Base-by-base conservation (phyloP, 139 green algal species). In the Tetratostichococcus sp. region DNA sequence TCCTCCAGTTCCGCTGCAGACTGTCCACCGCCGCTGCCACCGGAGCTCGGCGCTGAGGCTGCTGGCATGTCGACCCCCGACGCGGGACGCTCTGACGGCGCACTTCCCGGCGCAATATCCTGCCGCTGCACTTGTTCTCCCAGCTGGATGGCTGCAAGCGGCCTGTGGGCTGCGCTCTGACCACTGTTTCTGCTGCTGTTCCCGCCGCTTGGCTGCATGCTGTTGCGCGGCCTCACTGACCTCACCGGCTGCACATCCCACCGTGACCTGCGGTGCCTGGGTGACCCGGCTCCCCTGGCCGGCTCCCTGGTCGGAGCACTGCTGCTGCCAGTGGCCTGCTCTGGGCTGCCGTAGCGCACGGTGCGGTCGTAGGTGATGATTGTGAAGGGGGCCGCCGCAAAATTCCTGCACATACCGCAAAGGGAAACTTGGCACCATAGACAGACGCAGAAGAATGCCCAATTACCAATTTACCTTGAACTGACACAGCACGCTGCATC, bases 331-430 rank as follows among this genome's bases (percentile, higher is more conserved):
- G 39, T 50, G 8, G 39, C 39, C 50, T 62, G 50, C 31, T 43
- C 57, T 67, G n/a, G 58, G 67, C 78, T 25, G 17, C 30, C 28
- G 65, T 79, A 76, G n/a, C 69, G 59, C 30, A 79, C 43, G 1
- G 75, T 3, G 1, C 78, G 62, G 59, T 79, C 73, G 62, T 79
- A 83, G 31, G 65, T 79, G 16, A 35, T 23, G 35, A 75, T 67
- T 1, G 74, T 73, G 26, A 72, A 77, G 19, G 69, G 57, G 0
- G 35, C 69, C 6, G 32, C n/a, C 26, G 31, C 73, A 79, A 79
- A 80, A 33, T 57, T 75, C 70, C 79, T 77, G 69, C 65, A 28
- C 4, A 62, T 50, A 11, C 39, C 39, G 11, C n/a, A n/a, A n/a
- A n/a, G n/a, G n/a, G n/a, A n/a, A n/a, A n/a, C n/a, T n/a, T n/a